phyloP scores from a whole-genome alignment of 495 filamentous ascomycete species.

The Daldinia bambusicola region DNA sequence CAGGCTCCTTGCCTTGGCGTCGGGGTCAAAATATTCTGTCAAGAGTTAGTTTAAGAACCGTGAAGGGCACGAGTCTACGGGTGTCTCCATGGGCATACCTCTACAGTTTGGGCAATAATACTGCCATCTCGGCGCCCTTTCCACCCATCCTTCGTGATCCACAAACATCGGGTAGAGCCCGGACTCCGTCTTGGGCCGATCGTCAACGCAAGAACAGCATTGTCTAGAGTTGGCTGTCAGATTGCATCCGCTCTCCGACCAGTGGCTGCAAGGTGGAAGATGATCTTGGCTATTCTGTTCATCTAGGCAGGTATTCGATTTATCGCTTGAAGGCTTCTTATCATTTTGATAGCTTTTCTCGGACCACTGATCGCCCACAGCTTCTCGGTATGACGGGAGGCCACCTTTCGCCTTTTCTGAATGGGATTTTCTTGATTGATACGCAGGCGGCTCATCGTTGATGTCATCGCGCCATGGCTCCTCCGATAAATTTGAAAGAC shows the following conservation, averaged over 20 bases:
- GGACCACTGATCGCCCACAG: not conserved
- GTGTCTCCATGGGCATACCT: slow-evolving; percentile 7
- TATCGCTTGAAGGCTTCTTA: not conserved
- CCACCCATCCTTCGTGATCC: slow-evolving; percentile 26
- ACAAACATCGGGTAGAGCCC: slow-evolving; percentile 30
- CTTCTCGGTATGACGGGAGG: slow-evolving; percentile 18
- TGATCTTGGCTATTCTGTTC: not conserved
- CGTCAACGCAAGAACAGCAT: slow-evolving; percentile 33
- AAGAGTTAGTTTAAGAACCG: slow-evolving; percentile 1
- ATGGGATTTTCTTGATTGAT: not conserved
- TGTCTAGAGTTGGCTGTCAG: slow-evolving; percentile 8
- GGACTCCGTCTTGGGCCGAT: slow-evolving; percentile 20
- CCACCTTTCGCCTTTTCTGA: not conserved
- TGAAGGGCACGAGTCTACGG: not conserved
- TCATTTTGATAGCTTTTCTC: not conserved
- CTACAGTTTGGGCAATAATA: slow-evolving; percentile 30
- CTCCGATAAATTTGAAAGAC: not conserved
- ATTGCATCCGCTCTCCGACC: slow-evolving; percentile 23
- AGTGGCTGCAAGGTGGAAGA: slow-evolving; percentile 33
- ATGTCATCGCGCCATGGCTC: not conserved
- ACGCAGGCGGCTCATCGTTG: slow-evolving; percentile 5
- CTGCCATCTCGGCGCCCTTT: slow-evolving; percentile 31
- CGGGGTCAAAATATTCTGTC: slow-evolving; percentile 31
- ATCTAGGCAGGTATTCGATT: not conserved
- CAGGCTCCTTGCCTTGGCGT: slow-evolving; percentile 12